Evolutionary conservation across 352 stramenopile genomes (phyloP), one percentile per base, ranked within the genome.

Genomic region (Phytophthora nicotianae): DNA sequence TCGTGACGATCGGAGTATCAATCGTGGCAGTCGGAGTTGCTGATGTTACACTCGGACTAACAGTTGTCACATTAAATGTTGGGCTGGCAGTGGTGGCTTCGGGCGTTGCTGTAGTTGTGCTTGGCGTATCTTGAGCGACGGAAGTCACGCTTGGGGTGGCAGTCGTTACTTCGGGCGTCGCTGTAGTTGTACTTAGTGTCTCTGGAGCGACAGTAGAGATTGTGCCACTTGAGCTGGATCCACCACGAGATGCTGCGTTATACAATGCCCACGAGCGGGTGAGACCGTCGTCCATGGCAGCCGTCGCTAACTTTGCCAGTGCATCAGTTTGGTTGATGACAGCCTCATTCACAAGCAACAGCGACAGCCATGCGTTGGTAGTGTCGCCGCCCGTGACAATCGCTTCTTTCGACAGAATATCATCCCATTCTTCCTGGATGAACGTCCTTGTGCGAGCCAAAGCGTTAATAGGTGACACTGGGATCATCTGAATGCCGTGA

Each of bases 401-500:
- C 23, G 73, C 32, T 38, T 90, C 76, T 46, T 91, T 90, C 7
- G 82, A 81, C 29, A 93, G 57, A 10, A 91, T 74, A n/a, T 90
- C 75, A 46, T 88, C 77, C 85, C 85, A 93, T 50, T 93, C 85
- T 38, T 93, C 61, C 63, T 87, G 68, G 19, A 91, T 61, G 42
- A 93, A 93, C 43, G 51, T 76, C 8, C 48, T 11, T 6, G 82
- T 88, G 24, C 85, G 85, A 27, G 84, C 81, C 23, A 89, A 64
- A 26, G 85, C 82, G 47, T 85, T 91, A 58, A 91, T 87, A 11
- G 85, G 85, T 6, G 79, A 89, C 37, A 91, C 78, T 0, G 77
- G 83, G 54, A 91, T 83, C 83, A 92, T 92, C 58, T 92, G 83
- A 49, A 92, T 92, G 42, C 83, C 83, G 53, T 92, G 83, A 62